These are phyloP conservation scores for Collybia mongolica DNA, from an alignment of 768 basidiomycete species.

Conservation along the genomic window DNA sequence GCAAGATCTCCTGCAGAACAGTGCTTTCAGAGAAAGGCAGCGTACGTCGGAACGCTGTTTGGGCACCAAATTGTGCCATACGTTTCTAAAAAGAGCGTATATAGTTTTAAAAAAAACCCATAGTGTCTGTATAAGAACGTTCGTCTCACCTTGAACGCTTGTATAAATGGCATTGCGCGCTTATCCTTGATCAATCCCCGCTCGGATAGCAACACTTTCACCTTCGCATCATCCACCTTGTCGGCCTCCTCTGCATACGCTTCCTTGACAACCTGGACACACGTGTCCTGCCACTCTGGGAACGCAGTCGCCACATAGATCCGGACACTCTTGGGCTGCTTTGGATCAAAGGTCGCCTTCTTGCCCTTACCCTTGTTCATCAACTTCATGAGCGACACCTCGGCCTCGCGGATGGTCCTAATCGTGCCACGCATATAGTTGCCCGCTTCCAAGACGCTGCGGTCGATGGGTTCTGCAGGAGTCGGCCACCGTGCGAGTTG, in stretches of 20 bases:
- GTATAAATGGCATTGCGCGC: conserved; percentile 92
- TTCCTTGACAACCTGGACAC: conserved; percentile 73
- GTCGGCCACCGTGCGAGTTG: conserved; percentile 87
- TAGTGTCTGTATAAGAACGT: background rate
- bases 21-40: conserved; percentile 82
- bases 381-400: conserved; percentile 75
- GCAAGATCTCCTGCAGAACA: conserved; percentile 66
- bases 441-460: conserved; percentile 65
- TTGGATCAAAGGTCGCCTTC: conserved; percentile 72
- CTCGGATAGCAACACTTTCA: conserved; percentile 64
- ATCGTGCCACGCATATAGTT: conserved; percentile 89
- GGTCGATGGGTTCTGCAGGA: conserved; percentile 57
- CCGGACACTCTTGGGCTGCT: conserved; percentile 78
- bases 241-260: conserved; percentile 56
- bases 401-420: conserved; percentile 89
- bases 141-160: conserved; percentile 79
- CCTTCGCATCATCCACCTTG: conserved; percentile 80
- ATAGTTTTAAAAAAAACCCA: conserved; percentile 8
- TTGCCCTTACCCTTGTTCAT: conserved; percentile 60
- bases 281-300: conserved; percentile 91
- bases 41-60: conserved; percentile 78
- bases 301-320: conserved; percentile 90
- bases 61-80: conserved; percentile 70
- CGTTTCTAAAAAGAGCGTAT: conserved; percentile 61
- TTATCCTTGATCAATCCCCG: conserved; percentile 93